These are phyloP conservation scores for Leishmania mexicana DNA, from an alignment of 208 protist genomes.

Conservation along the genomic window DNA sequence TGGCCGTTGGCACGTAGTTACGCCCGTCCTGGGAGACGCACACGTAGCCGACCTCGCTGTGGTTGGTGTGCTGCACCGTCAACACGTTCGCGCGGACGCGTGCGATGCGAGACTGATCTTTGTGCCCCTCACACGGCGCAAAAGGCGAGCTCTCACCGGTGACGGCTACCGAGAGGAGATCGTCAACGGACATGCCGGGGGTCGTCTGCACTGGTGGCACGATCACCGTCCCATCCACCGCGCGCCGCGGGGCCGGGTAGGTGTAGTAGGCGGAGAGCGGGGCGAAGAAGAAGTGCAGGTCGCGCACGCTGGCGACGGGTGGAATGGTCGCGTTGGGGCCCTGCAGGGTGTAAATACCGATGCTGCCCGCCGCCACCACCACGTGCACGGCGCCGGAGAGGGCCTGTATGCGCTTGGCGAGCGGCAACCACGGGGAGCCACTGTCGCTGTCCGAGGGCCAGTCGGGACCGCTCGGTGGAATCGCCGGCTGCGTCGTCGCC, in stretches of 20 bases:
- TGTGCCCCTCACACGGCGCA: constrained; percentile 60
- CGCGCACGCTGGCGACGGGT: constrained; percentile 27
- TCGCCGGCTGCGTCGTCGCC: constrained; percentile 22
- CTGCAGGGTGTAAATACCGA: constrained; percentile 58
- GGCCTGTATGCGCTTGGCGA: constrained; percentile 42
- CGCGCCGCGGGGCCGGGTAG: constrained; percentile 7
- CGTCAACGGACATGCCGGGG: constrained; percentile 1
- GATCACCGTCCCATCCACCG: constrained; percentile 19
- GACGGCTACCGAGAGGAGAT: too few species aligned
- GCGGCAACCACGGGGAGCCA: constrained; percentile 16
- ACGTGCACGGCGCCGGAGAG: constrained; percentile 60
- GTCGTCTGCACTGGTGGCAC: background rate
- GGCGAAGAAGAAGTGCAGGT: constrained; percentile 67
- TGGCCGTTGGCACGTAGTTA: constrained; percentile 55
- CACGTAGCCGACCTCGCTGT: constrained; percentile 55
- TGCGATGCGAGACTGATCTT: constrained; percentile 64
- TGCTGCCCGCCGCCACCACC: constrained; percentile 61
- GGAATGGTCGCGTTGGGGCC: constrained; percentile 12
- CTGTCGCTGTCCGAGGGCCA: constrained; percentile 23
- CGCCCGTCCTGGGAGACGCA: constrained; percentile 72
- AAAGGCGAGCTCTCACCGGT: constrained; percentile 6
- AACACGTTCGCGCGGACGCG: constrained; percentile 35
- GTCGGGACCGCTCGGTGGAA: constrained; percentile 18
- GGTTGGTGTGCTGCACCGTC: constrained; percentile 41
- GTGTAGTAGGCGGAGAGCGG: constrained; percentile 46